Percentiles rank a stretch among this genome's conserved stretches.
Conservation (phyloP, 1,284 basidiomycete species). For the Paramarasmius palmivorus region DNA sequence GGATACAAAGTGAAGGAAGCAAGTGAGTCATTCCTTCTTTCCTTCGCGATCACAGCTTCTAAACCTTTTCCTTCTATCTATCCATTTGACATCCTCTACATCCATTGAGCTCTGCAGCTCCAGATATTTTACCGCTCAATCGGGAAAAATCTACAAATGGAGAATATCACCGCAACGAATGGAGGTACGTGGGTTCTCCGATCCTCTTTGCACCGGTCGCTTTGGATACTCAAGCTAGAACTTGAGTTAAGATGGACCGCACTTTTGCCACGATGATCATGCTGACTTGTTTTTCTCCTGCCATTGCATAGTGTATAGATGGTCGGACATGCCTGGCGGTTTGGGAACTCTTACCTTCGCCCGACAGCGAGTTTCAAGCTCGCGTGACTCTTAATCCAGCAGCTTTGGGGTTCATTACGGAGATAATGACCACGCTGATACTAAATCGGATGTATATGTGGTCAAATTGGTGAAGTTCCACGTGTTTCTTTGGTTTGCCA, state of each 20-base stretch:
- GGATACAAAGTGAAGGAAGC: constrained; percentile 59
- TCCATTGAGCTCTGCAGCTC: constrained; percentile 42
- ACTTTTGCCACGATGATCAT: not conserved
- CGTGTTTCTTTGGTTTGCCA: not conserved
- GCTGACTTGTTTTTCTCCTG: not conserved
- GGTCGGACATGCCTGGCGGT: constrained; percentile 55
- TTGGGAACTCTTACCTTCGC: constrained; percentile 57
- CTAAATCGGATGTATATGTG: constrained; percentile 65
- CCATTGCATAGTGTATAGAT: constrained; percentile 53
- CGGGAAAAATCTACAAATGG: constrained; percentile 72
- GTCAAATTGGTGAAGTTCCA: constrained; percentile 51
- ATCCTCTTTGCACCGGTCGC: constrained; percentile 5
- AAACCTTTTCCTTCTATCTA: not conserved
- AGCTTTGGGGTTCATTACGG: constrained; percentile 64
- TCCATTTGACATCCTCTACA: not conserved
- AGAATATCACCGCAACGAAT: constrained; percentile 55
- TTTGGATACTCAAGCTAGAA: not conserved
- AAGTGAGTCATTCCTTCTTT: constrained; percentile 43
- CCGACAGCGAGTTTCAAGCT: constrained; percentile 58
- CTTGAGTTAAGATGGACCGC: not conserved
- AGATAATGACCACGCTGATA: constrained; percentile 67
- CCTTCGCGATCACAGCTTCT: not conserved
- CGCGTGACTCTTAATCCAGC: constrained; percentile 55
- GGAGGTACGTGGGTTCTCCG: constrained; percentile 52
- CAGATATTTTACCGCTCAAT: constrained; percentile 69